Percentiles rank a stretch among this genome's conserved stretches.
These are phyloP conservation scores for Thraustochytrium sp. DNA, from an alignment of 352 stramenopile species.

Conservation along the genomic window DNA sequence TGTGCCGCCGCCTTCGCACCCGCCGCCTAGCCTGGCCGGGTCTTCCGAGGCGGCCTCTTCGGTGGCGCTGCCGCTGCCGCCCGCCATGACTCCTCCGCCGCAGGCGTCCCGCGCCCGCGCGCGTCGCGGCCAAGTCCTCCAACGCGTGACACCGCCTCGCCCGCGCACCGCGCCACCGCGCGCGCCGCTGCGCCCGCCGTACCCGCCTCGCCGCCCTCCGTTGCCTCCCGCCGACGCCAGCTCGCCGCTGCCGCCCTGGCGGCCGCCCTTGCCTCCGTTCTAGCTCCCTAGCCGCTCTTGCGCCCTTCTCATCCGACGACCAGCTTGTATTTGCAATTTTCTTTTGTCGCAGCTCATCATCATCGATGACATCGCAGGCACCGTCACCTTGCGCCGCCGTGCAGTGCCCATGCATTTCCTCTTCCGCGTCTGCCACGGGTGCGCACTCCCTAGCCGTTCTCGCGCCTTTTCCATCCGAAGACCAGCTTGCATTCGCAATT, in stretches of 20 bases:
- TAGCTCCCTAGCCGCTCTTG: no score
- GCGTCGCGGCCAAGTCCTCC: no score
- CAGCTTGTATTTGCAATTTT: not conserved
- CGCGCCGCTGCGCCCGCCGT: not conserved
- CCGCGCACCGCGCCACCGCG: not conserved
- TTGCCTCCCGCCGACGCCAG: not conserved
- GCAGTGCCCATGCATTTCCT: no score
- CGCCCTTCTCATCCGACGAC: no score
- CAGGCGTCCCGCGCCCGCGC: not conserved
- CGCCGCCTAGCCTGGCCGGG: not conserved
- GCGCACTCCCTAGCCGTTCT: no score
- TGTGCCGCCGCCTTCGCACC: not conserved
- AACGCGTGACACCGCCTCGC: no score
- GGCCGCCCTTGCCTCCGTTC: not conserved
- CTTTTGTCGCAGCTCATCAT: not conserved
- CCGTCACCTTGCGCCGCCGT: no score
- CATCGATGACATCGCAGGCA: no score
- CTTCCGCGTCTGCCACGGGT: no score
- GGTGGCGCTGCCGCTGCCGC: no score
- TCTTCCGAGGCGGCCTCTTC: not conserved
- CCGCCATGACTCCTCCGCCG: not conserved
- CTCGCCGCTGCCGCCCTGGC: not conserved
- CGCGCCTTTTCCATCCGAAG: no score
- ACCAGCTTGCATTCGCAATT: no score
- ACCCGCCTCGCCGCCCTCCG: not conserved